phyloP scores from a whole-genome alignment of 2,329 filamentous ascomycete species.

The Talaromyces islandicus region DNA sequence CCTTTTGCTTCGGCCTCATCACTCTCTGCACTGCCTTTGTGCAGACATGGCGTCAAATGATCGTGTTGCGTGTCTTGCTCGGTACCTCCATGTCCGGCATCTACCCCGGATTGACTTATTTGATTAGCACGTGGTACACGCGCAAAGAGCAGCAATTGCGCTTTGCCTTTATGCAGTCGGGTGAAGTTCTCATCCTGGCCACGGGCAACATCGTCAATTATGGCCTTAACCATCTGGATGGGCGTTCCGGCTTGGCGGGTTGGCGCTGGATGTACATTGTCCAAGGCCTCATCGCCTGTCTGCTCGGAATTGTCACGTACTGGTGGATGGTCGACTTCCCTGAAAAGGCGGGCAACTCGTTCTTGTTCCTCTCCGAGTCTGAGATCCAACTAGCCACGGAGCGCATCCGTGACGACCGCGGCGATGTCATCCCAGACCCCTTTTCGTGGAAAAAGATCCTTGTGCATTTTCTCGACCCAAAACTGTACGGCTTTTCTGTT shows the following conservation, averaged over 20 bases:
- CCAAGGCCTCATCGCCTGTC: constrained; percentile 55
- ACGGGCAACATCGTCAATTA: constrained; percentile 64
- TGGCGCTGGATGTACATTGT: constrained; percentile 68
- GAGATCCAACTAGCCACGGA: constrained; percentile 53
- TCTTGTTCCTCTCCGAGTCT: constrained; percentile 51
- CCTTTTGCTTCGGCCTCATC: constrained; percentile 57
- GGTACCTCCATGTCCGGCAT: constrained; percentile 55
- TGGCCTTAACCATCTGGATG: constrained; percentile 59
- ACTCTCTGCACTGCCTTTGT: constrained; percentile 65
- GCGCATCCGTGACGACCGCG: constrained; percentile 56
- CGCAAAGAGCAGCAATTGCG: constrained; percentile 60
- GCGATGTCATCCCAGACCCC: constrained; percentile 52
- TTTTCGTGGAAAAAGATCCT: constrained; percentile 54
- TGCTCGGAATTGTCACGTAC: constrained; percentile 56
- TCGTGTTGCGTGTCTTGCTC: constrained; percentile 58
- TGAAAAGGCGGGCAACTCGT: constrained; percentile 51
- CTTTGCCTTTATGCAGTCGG: constrained; percentile 59
- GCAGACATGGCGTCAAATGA: constrained; percentile 63
- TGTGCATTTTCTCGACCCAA: constrained; percentile 52
- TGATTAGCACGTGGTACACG: constrained; percentile 55
- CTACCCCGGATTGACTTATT: constrained; percentile 39
- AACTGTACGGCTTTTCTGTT: constrained; percentile 59
- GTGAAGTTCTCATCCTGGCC: constrained; percentile 59
- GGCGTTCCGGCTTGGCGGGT: constrained; percentile 50
- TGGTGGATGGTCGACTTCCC: constrained; percentile 69